phyloP scores from a whole-genome alignment of 805 yeast genomes.

The Sporopachydermia lactativora region DNA sequence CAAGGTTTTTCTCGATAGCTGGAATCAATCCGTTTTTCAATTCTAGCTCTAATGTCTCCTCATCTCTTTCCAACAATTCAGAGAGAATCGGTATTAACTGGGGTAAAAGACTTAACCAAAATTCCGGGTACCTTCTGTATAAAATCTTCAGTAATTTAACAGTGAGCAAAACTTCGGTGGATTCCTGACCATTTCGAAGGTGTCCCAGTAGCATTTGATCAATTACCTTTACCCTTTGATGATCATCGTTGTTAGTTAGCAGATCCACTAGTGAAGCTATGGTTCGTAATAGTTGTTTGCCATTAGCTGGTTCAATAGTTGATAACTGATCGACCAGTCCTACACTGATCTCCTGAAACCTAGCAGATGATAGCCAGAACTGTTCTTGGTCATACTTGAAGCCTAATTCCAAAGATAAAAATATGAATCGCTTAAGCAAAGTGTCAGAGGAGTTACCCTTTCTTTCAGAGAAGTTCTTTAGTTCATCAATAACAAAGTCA shows the following conservation, averaged over 20 bases:
- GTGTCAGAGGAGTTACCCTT: constrained; percentile 21
- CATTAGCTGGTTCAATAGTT: constrained; percentile 58
- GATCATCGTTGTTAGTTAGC: constrained; percentile 54
- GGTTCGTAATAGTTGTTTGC: constrained; percentile 69
- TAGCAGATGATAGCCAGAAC: constrained; percentile 80
- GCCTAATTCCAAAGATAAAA: constrained; percentile 63
- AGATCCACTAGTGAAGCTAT: constrained; percentile 61
- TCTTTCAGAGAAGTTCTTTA: constrained; percentile 35
- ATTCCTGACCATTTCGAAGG: constrained; percentile 45
- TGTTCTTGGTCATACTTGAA: constrained; percentile 87
- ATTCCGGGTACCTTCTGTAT: constrained; percentile 87
- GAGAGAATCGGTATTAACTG: constrained; percentile 93
- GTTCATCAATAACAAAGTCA: constrained; percentile 49
- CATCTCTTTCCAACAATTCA: constrained; percentile 89
- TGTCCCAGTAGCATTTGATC: constrained; percentile 49
- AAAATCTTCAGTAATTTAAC: constrained; percentile 64
- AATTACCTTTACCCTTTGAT: constrained; percentile 55
- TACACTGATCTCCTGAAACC: constrained; percentile 60
- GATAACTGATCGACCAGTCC: constrained; percentile 53
- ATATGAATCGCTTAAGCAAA: constrained; percentile 56
- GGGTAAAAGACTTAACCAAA: constrained; percentile 83
- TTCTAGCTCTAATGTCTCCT: constrained; percentile 82
- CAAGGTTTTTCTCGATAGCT: constrained; percentile 82
- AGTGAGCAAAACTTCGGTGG: constrained; percentile 66
- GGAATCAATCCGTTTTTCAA: constrained; percentile 83